Evolutionary conservation across 805 yeast genomes (phyloP), one percentile per base, ranked within the genome.

Genomic region (Komagataella populi): DNA sequence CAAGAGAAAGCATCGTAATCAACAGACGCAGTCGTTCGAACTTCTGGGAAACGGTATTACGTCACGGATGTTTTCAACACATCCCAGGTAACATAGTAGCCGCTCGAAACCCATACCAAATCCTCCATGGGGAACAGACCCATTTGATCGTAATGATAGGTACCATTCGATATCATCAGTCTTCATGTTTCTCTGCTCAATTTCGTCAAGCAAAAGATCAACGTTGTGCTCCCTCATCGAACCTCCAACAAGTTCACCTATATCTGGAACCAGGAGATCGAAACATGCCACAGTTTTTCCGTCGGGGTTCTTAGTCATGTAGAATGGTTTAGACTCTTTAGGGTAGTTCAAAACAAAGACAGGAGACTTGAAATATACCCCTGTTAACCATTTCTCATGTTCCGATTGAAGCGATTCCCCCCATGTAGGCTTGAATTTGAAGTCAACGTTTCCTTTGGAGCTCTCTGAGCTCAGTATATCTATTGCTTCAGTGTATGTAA

Each of bases 51-150:
- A 90, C 1, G 96, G 87, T 20, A 87, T 81, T 6, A 86, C 85
- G 59, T 93, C 99, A 57, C 86, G 76, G 46, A 93, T 79, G 61
- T 90, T 93, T 30, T 83, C 90, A 17, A 83, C 71, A 3, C 82
- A 88, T 6, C 81, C 73, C 51, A 89, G 67, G 57, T 83, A 90
- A 51, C 84, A 80, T 14, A 93, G 64, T 30, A 93, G 67, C 54
- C 99, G 71, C 64, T 93, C 99, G 57, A 90, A 80, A 0, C 99
- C 99, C 72, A 93, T 70, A 0, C 99, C 99, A 66, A 84, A 93
- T 0, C 99, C 99, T 48, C 99, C 99, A 63, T 91, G 98, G 0
- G 97, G 96, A 20, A 83, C 83, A 2, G 85, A 70, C 0, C 97
- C 98, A 57, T 84, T 81, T 54, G 70, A 70, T 54, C 99, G 72